These are phyloP conservation scores for Scenedesmus sp. DNA, from an alignment of 163 green algal species.

Conservation along the genomic window DNA sequence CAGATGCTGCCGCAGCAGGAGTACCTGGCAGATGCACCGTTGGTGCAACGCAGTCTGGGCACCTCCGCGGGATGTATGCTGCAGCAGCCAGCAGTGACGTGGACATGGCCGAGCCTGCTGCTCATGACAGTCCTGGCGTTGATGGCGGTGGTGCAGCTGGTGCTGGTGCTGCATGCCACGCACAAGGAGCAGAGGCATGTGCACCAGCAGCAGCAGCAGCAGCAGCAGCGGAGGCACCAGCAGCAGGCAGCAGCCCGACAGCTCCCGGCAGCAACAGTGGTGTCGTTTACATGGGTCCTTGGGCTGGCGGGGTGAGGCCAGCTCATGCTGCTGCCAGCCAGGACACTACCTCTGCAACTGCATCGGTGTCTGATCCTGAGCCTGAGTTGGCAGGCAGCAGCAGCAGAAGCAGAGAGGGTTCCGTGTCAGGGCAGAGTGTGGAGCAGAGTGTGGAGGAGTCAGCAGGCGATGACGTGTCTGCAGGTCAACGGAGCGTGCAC, in stretches of 20 bases:
- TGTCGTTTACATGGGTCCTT: constrained; percentile 14
- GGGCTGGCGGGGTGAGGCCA: background rate
- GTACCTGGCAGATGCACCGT: background rate
- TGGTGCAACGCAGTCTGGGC: background rate
- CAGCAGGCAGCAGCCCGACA: background rate
- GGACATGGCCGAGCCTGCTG: background rate
- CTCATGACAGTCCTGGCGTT: background rate
- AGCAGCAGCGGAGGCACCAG: background rate
- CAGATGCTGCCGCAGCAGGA: background rate
- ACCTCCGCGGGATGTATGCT: background rate
- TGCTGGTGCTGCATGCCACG: no score
- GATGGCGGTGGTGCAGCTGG: background rate
- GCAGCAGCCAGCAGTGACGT: background rate
- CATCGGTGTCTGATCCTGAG: background rate
- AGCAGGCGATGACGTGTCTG: background rate
- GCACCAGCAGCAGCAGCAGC: background rate
- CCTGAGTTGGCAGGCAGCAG: background rate
- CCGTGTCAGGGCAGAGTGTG: background rate
- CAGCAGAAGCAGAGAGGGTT: background rate
- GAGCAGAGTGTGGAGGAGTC: background rate
- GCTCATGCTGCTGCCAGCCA: constrained; percentile 29
- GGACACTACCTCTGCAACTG: background rate
- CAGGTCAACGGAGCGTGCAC: background rate
- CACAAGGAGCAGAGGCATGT: no score
- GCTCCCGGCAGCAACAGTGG: background rate